These are phyloP conservation scores for Rhodotorula graminis DNA, from an alignment of 768 basidiomycete species.

Conservation along the genomic window DNA sequence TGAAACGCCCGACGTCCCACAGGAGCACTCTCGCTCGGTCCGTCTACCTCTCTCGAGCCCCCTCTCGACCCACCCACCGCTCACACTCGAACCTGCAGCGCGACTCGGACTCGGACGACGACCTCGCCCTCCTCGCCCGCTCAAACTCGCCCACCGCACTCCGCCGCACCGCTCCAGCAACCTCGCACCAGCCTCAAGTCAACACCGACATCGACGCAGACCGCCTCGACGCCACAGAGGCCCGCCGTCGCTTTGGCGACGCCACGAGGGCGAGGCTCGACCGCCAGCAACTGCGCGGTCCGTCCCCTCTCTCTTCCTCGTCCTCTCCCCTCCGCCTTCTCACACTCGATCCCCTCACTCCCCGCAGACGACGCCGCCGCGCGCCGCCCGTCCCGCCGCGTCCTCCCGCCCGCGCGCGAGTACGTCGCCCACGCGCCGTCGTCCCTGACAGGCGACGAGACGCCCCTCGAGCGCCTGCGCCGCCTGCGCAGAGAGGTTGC, in stretches of 20 bases:
- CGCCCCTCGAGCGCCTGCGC: constrained; percentile 46
- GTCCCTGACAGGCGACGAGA: constrained; percentile 38
- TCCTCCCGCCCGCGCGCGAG: constrained; percentile 48
- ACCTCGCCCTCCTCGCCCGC: constrained; percentile 21
- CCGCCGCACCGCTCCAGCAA: neutral
- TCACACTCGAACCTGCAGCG: constrained; percentile 11
- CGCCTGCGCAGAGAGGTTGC: constrained; percentile 70
- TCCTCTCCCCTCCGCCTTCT: neutral
- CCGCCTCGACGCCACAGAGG: constrained; percentile 20
- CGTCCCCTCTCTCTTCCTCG: neutral
- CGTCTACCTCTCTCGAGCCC: neutral
- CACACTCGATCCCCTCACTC: too few relatives aligned
- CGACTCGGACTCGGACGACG: constrained; percentile 41
- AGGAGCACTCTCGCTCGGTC: constrained; percentile 48
- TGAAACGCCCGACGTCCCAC: constrained; percentile 74
- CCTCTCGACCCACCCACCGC: neutral
- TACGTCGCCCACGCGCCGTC: constrained; percentile 2
- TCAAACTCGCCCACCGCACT: constrained; percentile 7
- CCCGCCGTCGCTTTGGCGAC: constrained; percentile 23
- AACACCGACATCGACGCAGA: constrained; percentile 19
- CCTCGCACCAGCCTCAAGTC: neutral
- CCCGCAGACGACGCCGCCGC: neutral
- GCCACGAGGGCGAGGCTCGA: neutral
- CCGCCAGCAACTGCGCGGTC: neutral
- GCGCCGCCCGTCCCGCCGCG: neutral